Evolutionary conservation across 2,329 filamentous ascomycete species (phyloP).

Genomic region (Claviceps digitariae): DNA sequence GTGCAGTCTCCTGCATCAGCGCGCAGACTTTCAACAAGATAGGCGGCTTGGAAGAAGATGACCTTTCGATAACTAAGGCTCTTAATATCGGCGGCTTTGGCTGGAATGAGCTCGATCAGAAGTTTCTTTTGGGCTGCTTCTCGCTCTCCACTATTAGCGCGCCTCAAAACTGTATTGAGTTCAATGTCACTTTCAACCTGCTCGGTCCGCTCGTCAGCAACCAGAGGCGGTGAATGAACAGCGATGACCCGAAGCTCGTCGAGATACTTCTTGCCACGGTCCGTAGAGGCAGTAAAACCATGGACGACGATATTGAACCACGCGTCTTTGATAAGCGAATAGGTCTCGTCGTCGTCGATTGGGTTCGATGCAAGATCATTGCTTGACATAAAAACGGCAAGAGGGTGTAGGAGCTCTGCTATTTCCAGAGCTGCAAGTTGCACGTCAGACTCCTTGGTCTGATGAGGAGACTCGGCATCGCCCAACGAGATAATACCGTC

Average conservation of each 20-base stretch:
- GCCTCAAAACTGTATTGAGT: slow-evolving; percentile 80
- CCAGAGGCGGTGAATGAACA: slow-evolving; percentile 71
- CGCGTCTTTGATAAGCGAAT: slow-evolving; percentile 68
- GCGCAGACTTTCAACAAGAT: slow-evolving; percentile 78
- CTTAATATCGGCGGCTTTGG: slow-evolving; percentile 65
- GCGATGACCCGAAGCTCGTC: slow-evolving; percentile 75
- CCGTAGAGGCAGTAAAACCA: slow-evolving; percentile 66
- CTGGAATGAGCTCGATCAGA: slow-evolving; percentile 59
- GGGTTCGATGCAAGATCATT: slow-evolving; percentile 40
- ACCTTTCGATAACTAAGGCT: slow-evolving; percentile 77
- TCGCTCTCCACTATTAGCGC: slow-evolving; percentile 70
- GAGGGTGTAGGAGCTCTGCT: slow-evolving; percentile 68
- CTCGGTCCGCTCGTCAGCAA: slow-evolving; percentile 78
- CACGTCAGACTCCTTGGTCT: slow-evolving; percentile 62
- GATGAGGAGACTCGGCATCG: slow-evolving; percentile 63
- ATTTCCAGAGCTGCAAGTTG: slow-evolving; percentile 80
- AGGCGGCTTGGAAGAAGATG: slow-evolving; percentile 82
- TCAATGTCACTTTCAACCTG: slow-evolving; percentile 94
- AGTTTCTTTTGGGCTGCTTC: slow-evolving; percentile 69
- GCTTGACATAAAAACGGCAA: slow-evolving; percentile 70
- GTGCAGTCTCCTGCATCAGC: slow-evolving; percentile 82
- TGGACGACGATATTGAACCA: slow-evolving; percentile 99
- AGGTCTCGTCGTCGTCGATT: slow-evolving; percentile 50
- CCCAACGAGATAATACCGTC: slow-evolving; percentile 84
- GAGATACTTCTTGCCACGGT: slow-evolving; percentile 57